Evolutionary conservation across 108 stramenopile genomes (phyloP), one percentile per base, ranked within the genome.

Genomic region (Discostella stelligeroides): DNA sequence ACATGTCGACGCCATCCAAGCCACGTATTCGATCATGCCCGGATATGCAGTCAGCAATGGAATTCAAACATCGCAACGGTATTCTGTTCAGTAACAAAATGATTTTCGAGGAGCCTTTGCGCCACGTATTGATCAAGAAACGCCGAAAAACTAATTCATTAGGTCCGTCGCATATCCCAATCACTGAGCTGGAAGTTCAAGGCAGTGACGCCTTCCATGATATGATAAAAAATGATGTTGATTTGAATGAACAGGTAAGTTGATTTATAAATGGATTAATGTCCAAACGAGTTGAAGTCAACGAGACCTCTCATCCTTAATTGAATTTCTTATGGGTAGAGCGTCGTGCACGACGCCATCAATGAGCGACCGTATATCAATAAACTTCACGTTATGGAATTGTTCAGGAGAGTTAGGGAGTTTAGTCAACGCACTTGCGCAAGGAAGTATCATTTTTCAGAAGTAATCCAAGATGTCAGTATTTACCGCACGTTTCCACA

Each of bases 381-480:
- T 50, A 70, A 49, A 29, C 55, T 30, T 12, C 56, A 59, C 21
- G 21, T 70, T 18, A 45, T 55, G 28, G 56, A 59, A 17, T 65
- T 76, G 43, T 57, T 81, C 27, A 76, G 48, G 49, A 14, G 40
- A 20, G 38, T 81, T 13, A 49, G 42, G 21, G 63, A 75, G 38
- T 27, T 29, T 27, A 17, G 10, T 15, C 55, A 37, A 53, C 50
- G 7, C 49, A 60, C 23, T 10, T 66, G 15, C 24, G 39, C 27
- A 51, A 60, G 29, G 34, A 48, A 29, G 18, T 18, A 49, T 34
- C 69, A 75, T 23, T 70, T 75, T 21, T 9, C 72, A 30, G 75
- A 81, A 47, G 25, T 81, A 4, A 51, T 81, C 39, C 68, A 75
- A 48, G 80, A 81, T 20, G 70, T 60, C 17, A 25, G 59, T 17